Percentiles rank a stretch among this genome's conserved stretches.
These are phyloP conservation scores for Colletotrichum echinochloae DNA, from an alignment of 2,329 filamentous ascomycete genomes.

Conservation along the genomic window DNA sequence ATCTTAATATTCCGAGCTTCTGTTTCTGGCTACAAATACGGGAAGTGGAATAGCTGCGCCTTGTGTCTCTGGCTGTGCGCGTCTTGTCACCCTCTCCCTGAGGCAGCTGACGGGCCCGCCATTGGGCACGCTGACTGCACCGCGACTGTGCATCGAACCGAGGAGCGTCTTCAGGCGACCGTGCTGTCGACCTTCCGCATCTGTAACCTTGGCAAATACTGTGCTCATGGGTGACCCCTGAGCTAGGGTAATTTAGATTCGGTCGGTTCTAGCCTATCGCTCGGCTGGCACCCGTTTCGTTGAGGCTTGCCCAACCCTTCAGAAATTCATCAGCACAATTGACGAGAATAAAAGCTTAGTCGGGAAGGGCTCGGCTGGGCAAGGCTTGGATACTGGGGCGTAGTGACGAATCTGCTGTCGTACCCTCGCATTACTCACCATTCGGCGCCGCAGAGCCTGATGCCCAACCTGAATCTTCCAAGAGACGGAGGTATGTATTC, in stretches of 20 bases:
- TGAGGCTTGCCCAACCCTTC: neutral
- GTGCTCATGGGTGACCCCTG: neutral
- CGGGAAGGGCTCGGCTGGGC: neutral
- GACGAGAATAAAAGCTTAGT: neutral
- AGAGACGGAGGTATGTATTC: neutral
- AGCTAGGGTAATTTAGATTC: neutral
- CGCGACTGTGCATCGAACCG: conserved; percentile 1
- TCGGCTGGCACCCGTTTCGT: neutral
- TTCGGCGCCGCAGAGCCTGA: neutral
- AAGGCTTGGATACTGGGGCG: neutral
- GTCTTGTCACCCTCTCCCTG: neutral
- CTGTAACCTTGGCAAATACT: neutral
- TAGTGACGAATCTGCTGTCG: neutral
- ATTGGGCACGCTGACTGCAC: neutral
- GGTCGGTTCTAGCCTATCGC: neutral
- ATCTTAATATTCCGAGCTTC: neutral
- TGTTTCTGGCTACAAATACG: conserved; percentile 1
- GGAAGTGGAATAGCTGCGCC: neutral
- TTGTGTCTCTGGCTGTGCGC: neutral
- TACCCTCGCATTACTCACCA: neutral
- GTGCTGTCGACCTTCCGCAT: conserved; percentile 11
- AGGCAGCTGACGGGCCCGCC: neutral
- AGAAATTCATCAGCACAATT: neutral
- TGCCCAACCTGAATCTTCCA: neutral
- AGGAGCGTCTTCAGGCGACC: neutral